Conservation (phyloP, 2,329 filamentous ascomycete genomes). For the Coniochaeta sp. region DNA sequence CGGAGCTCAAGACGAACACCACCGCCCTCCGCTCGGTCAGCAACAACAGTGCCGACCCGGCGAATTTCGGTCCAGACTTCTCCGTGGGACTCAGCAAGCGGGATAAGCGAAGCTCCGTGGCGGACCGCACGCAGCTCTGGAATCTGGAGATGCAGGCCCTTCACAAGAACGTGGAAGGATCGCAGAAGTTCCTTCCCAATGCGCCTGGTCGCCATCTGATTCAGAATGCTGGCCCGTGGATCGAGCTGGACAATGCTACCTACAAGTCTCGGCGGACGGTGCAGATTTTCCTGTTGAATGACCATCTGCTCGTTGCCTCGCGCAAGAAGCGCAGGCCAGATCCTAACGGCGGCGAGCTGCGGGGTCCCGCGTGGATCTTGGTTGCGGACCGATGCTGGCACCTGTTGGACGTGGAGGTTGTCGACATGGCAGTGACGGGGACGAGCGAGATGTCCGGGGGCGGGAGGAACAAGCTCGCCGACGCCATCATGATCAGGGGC, state of each 20-base stretch:
- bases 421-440: constrained; percentile 71
- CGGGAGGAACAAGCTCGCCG: constrained; percentile 60
- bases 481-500: constrained; percentile 82
- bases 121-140: constrained; percentile 60
- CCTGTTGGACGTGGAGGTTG: constrained; percentile 83
- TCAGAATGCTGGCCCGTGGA: constrained; percentile 87
- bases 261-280: constrained; percentile 89
- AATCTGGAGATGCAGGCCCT: constrained; percentile 70
- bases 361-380: constrained; percentile 62
- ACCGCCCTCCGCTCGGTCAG: constrained; percentile 54
- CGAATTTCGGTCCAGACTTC: constrained; percentile 43
- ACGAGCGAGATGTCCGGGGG: constrained; percentile 42
- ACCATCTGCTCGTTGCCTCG: constrained; percentile 85
- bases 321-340: constrained; percentile 89
- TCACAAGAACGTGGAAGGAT: constrained; percentile 96
- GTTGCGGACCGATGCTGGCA: constrained; percentile 95
- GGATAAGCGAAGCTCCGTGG: constrained; percentile 86
- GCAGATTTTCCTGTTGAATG: constrained; percentile 87
- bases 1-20: constrained; percentile 78
- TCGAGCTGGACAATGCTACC: constrained; percentile 93
- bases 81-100: constrained; percentile 53
- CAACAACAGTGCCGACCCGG: constrained; percentile 39
- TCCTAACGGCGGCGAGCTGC: constrained; percentile 41
- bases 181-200: constrained; percentile 92
- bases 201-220: constrained; percentile 88